Conservation (phyloP, 1,284 basidiomycete species). For the Pseudozyma sp. region DNA sequence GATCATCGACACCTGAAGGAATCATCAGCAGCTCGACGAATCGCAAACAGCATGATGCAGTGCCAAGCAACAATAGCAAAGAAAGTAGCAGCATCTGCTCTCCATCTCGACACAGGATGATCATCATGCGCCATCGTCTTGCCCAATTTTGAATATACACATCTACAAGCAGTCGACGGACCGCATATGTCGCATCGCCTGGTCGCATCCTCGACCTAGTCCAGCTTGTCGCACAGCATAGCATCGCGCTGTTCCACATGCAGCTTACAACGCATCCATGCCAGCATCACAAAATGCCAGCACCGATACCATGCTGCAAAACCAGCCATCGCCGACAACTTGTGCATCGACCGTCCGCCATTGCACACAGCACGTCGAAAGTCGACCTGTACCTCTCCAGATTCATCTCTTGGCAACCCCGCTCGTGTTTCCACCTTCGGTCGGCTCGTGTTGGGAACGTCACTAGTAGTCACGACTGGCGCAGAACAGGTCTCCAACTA, state of each 20-base stretch:
- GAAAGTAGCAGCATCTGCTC: neutral
- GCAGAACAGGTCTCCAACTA: conserved; percentile 55
- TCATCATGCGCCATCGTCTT: neutral
- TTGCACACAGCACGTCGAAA: neutral
- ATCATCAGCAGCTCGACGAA: neutral
- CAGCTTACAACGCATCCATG: no score
- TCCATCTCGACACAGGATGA: conserved; percentile 27
- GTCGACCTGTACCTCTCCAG: conserved; percentile 53
- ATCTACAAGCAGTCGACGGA: neutral
- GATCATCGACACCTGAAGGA: neutral
- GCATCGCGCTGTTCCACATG: neutral
- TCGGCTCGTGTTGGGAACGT: conserved; percentile 40
- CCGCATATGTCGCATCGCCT: no score
- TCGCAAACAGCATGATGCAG: neutral
- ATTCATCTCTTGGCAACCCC: conserved; percentile 49
- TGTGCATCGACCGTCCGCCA: conserved; percentile 6
- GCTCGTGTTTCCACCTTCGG: conserved; percentile 11
- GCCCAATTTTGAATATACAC: conserved; percentile 5
- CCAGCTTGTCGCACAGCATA: neutral
- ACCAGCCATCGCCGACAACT: neutral
- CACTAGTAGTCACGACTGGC: conserved; percentile 47
- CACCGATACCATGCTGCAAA: no score
- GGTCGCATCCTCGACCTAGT: no score
- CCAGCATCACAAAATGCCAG: no score
- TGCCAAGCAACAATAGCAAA: conserved; percentile 3